These are phyloP conservation scores for Crataegus laevigata DNA, from an alignment of 306 rosid genomes.

Conservation along the genomic window DNA sequence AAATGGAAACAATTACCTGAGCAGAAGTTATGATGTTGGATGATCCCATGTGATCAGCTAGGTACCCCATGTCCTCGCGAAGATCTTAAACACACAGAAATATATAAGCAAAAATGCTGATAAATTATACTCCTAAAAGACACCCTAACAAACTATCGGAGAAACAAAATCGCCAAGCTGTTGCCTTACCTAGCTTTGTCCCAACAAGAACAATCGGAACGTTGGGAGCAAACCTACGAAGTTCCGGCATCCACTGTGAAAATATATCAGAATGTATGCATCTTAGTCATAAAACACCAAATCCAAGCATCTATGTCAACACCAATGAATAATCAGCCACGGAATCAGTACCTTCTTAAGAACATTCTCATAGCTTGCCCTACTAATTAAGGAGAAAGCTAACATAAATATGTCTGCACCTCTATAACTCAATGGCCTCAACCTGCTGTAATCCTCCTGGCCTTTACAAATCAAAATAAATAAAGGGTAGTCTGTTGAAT, in stretches of 20 bases:
- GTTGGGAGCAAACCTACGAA: constrained; percentile 89
- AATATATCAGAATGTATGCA: constrained; percentile 12
- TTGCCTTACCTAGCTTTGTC: constrained; percentile 71
- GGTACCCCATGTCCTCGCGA: constrained; percentile 70
- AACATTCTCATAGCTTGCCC: constrained; percentile 95
- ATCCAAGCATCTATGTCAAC: not conserved
- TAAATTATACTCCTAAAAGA: not conserved
- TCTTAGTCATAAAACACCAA: constrained; percentile 1
- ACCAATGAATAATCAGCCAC: not conserved
- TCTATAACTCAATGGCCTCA: constrained; percentile 96
- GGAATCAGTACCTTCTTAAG: constrained; percentile 67
- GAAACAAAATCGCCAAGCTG: not conserved
- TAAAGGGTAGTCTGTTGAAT: not conserved
- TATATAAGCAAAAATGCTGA: constrained; percentile 9
- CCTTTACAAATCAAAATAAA: constrained; percentile 41
- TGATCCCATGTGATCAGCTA: constrained; percentile 70
- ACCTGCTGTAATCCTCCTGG: constrained; percentile 95
- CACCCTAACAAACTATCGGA: not conserved
- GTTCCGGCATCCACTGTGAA: constrained; percentile 95
- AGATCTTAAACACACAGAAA: constrained; percentile 46
- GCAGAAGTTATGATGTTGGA: constrained; percentile 65
- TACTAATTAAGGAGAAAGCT: constrained; percentile 83
- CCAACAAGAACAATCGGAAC: constrained; percentile 98
- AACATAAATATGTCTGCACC: constrained; percentile 93
- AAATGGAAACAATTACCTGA: constrained; percentile 41